A percentile compares a stretch with the other conserved stretches of the same genome.
Evolutionary conservation across 208 protist genomes (phyloP).

Genomic region (Leishmania tarentolae): DNA sequence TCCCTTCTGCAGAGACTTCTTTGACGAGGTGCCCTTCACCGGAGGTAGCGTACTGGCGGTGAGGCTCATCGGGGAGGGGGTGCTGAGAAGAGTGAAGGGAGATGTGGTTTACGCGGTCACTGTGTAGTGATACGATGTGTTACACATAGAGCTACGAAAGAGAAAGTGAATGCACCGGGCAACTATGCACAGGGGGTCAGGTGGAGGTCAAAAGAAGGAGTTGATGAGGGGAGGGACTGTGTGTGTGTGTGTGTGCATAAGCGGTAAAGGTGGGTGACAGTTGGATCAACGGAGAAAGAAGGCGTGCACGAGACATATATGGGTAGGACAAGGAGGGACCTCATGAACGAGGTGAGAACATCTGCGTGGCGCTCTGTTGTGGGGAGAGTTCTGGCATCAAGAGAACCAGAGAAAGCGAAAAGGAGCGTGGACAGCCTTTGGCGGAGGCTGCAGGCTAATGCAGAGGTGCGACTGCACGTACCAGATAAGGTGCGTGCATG

Average conservation of each 20-base stretch:
- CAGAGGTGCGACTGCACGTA: not conserved
- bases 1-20: slow-evolving; percentile 9
- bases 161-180: not conserved
- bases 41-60: slow-evolving; percentile 13
- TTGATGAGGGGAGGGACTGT: not conserved
- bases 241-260: not conserved
- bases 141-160: not conserved
- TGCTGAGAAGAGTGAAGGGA: not conserved
- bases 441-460: not conserved
- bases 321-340: not conserved
- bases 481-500: not conserved
- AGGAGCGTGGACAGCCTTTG: not conserved
- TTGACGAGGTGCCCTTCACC: slow-evolving; percentile 20
- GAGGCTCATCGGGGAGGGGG: slow-evolving; percentile 13
- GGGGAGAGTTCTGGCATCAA: not conserved
- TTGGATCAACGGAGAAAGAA: not conserved
- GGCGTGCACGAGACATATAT: not conserved
- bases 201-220: not conserved
- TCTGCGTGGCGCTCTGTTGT: not conserved
- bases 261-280: not conserved
- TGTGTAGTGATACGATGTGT: slow-evolving; percentile 7
- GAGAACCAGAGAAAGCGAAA: not conserved
- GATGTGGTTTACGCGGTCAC: not conserved
- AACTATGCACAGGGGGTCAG: not conserved
- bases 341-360: not conserved